Evolutionary conservation across 1,284 basidiomycete species (phyloP).

Genomic region (Sporisorium scitamineum): DNA sequence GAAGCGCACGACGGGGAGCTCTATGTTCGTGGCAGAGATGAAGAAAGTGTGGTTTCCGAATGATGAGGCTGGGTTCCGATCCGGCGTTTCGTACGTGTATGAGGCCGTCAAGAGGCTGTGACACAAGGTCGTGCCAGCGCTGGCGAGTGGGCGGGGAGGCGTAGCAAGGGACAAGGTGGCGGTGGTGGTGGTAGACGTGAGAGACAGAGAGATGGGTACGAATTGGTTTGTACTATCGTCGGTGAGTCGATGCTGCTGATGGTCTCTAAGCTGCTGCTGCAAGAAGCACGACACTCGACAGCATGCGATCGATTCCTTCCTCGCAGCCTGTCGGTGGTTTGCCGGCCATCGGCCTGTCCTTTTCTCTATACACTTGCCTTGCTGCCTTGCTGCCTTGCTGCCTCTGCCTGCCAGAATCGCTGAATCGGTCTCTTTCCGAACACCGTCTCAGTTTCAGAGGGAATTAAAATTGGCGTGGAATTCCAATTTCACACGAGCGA

Average conservation of each 20-base stretch:
- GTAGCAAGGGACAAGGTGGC: neutral
- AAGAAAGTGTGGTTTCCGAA: neutral
- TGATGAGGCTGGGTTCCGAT: neutral
- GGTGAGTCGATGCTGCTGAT: neutral
- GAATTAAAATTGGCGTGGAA: conserved; percentile 1
- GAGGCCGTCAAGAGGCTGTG: neutral
- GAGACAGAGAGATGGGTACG: neutral
- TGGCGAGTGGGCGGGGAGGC: neutral
- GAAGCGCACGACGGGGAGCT: neutral
- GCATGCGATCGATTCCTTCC: neutral
- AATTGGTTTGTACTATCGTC: neutral
- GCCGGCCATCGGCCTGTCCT: conserved; percentile 8
- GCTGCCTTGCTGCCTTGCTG: no score
- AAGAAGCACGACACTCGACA: neutral
- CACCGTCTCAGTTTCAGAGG: neutral
- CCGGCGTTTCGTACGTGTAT: conserved; percentile 7
- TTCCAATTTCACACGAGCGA: neutral
- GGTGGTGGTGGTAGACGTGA: neutral
- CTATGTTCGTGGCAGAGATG: neutral
- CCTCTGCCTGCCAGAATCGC: neutral
- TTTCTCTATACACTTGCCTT: no score
- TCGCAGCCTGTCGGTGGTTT: conserved; percentile 10
- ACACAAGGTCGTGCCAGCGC: neutral
- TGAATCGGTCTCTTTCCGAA: conserved; percentile 20
- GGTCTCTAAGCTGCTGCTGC: conserved; percentile 4